These are phyloP conservation scores for Calonectria pteridis DNA, from an alignment of 2,329 filamentous ascomycete species.

Conservation along the genomic window DNA sequence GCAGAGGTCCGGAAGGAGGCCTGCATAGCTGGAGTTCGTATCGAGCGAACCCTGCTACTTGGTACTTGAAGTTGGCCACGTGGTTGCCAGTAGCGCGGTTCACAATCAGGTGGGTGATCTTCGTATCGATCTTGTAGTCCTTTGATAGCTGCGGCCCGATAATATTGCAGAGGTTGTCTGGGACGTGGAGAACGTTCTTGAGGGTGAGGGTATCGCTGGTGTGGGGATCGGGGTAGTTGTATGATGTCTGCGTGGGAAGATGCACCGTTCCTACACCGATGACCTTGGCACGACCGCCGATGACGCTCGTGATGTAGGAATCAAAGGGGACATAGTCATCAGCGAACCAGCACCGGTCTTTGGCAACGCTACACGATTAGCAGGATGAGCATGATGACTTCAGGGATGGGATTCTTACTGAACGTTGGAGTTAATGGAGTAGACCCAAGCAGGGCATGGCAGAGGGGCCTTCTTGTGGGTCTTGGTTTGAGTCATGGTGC, in stretches of 20 bases:
- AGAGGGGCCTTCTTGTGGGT: not conserved
- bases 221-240: not conserved
- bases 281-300: not conserved
- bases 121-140: not conserved
- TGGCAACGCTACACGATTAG: not conserved
- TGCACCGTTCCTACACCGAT: conserved; percentile 18
- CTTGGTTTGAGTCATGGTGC: not conserved
- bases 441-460: conserved; percentile 12
- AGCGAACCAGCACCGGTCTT: conserved; percentile 9
- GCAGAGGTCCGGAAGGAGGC: conserved; percentile 6
- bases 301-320: not conserved
- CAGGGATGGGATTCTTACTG: not conserved
- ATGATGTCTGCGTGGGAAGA: conserved; percentile 1
- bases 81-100: not conserved
- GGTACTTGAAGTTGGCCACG: not conserved
- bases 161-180: conserved; percentile 6
- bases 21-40: conserved; percentile 5
- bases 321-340: conserved; percentile 1
- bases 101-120: not conserved
- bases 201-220: not conserved
- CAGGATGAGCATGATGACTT: not conserved
- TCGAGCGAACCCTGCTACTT: not conserved
- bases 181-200: conserved; percentile 36
- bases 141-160: not conserved
- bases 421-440: not conserved